Evolutionary conservation across 139 green algal genomes (phyloP).

Genomic region (Chlamydomonas eustigma): DNA sequence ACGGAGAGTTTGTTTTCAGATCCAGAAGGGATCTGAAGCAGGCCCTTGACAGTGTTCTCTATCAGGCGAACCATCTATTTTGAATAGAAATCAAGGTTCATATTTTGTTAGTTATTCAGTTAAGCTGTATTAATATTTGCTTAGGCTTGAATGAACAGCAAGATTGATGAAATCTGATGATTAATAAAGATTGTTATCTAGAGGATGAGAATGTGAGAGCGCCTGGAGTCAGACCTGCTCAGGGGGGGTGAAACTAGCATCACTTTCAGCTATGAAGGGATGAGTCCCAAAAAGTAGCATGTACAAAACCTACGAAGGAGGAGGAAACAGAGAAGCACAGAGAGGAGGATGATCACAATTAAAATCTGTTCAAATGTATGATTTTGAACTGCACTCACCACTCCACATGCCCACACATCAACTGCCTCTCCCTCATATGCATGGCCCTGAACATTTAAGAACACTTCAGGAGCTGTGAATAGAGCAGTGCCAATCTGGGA

Average conservation of each 20-base stretch:
- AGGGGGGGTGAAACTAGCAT: not conserved
- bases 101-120: no score
- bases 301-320: not conserved
- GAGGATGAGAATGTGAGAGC: no score
- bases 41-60: conserved; percentile 9
- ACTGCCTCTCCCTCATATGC: conserved; percentile 38
- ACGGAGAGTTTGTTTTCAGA: not conserved
- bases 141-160: no score
- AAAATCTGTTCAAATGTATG: no score
- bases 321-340: not conserved
- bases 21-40: not conserved
- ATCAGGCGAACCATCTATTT: not conserved
- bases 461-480: conserved; percentile 51
- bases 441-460: conserved; percentile 21
- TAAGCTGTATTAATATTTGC: no score
- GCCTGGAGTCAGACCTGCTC: no score
- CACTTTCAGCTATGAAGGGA: not conserved
- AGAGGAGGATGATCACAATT: not conserved
- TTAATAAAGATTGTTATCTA: no score
- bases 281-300: conserved; percentile 8
- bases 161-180: no score
- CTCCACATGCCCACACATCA: conserved; percentile 41
- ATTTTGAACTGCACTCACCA: conserved; percentile 36
- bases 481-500: conserved; percentile 35
- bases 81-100: not conserved